These are phyloP conservation scores for Blastocystis sp. DNA, from an alignment of 352 stramenopile genomes.

Conservation along the genomic window DNA sequence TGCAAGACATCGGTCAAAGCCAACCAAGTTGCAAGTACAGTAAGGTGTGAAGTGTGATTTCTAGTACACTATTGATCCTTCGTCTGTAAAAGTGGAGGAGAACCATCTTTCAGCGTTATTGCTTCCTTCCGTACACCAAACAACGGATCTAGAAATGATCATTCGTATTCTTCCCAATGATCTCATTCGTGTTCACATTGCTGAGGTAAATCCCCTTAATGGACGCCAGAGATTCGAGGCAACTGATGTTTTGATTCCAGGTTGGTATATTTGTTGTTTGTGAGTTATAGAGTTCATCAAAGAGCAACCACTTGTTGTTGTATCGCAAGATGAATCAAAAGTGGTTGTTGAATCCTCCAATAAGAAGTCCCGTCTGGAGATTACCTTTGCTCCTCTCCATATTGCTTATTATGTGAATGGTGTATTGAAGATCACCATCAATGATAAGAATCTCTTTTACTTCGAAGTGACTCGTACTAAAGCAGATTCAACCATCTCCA, in stretches of 20 bases:
- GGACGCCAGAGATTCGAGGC: conserved; percentile 2
- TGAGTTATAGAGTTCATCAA: conserved; percentile 4
- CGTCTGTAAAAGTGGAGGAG: conserved; percentile 51
- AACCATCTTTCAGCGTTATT: neutral
- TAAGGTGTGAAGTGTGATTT: conserved; percentile 63
- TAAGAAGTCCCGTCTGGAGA: conserved; percentile 29
- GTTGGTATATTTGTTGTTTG: neutral
- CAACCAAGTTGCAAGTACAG: conserved; percentile 63
- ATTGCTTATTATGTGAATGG: conserved; percentile 34
- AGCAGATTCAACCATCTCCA: neutral
- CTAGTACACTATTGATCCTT: conserved; percentile 64
- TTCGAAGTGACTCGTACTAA: conserved; percentile 60
- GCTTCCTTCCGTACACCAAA: conserved; percentile 10
- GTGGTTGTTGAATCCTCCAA: conserved; percentile 16
- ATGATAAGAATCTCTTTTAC: conserved; percentile 62
- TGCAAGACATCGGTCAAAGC: conserved; percentile 71
- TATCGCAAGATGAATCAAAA: neutral
- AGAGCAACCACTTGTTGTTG: neutral
- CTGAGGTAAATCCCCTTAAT: conserved; percentile 35
- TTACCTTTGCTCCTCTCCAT: conserved; percentile 19
- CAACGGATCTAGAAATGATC: conserved; percentile 10
- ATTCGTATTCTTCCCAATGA: conserved; percentile 50
- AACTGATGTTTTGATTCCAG: conserved; percentile 39
- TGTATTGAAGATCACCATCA: conserved; percentile 46
- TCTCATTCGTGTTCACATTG: conserved; percentile 34